A percentile compares a stretch with the other conserved stretches of the same genome.
Conservation (phyloP, 306 rosid genomes). For the Fragaria ananassa region DNA sequence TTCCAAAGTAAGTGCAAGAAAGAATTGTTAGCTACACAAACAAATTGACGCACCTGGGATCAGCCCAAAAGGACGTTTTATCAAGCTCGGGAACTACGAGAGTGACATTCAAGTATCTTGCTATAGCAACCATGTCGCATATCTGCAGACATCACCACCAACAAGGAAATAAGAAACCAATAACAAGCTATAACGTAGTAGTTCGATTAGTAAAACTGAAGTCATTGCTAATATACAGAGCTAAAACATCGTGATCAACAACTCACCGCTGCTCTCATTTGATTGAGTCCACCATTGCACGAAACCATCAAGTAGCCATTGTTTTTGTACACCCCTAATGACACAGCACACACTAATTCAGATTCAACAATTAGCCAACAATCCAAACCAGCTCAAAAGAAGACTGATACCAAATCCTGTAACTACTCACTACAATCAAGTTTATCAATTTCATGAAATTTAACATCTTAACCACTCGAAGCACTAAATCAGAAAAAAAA, state of each 20-base stretch:
- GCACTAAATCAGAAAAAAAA: not conserved
- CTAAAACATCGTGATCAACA: not conserved
- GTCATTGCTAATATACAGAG: not conserved
- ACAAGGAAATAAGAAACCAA: not conserved
- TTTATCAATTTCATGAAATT: not conserved
- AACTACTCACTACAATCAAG: not conserved
- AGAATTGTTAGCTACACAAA: conserved; percentile 3
- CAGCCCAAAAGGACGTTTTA: conserved; percentile 96
- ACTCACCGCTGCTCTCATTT: conserved; percentile 99
- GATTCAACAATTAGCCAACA: not conserved
- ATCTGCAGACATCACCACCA: conserved; percentile 48
- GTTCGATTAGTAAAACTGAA: not conserved
- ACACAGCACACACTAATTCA: conserved; percentile 12
- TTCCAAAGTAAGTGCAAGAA: conserved; percentile 5
- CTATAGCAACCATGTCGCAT: conserved; percentile 97
- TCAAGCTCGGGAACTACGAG: conserved; percentile 91
- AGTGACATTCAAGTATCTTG: conserved; percentile 86
- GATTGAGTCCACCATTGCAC: conserved; percentile 95
- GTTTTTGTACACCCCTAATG: conserved; percentile 77
- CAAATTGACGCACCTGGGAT: conserved; percentile 66
- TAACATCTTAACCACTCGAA: not conserved
- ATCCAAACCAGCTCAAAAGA: not conserved
- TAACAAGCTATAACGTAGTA: not conserved
- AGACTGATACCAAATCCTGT: too few relatives aligned
- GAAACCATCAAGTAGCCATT: conserved; percentile 94